Evolutionary conservation across 345 rosid species (phyloP), one percentile per base, ranked within the genome.

Genomic region (Dimocarpus longan): DNA sequence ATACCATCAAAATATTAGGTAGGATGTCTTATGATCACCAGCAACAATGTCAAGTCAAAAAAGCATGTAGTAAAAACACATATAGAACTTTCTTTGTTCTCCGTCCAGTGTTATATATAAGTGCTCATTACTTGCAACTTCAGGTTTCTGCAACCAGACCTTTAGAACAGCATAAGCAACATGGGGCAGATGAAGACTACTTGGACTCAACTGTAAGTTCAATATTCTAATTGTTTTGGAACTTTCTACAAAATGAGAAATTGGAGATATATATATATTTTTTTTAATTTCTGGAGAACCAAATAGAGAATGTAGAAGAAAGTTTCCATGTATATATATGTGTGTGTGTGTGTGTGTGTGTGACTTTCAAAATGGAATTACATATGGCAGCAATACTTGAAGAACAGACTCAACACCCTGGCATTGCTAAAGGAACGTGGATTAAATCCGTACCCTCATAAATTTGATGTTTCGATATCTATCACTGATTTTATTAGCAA

Each of bases 201-300:
- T 19, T 67, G 70, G 70, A 67, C 70, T 22, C 70, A 16, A 67
- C 70, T 37, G 70, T 67, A 40, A 16, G 46, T 67, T 39, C 70
- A 39, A 67, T 21, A n/a, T 37, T 40, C 37, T 40, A n/a, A 4
- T 67, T 67, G n/a, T 19, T 67, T 67, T 8, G 8, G n/a, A 32
- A 28, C 10, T 32, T 32, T 32, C 37, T 32, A 32, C 37, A 32
- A 32, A 32, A 32, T 32, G 37, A 32, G 37, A 32, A 32, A 32
- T 32, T 32, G 37, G 37, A 32, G 28, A 26, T 26, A 26, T 26
- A 26, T 26, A 26, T 26, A 26, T 26, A 26, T 26, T 26, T 26
- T 26, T 26, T 26, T 26, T 26, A 26, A 26, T 26, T 26, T 26
- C 50, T 44, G 50, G 11, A 44, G 50, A 44, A 44, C 50, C 50